Evolutionary conservation across 495 filamentous ascomycete genomes (phyloP).

Genomic region (Trichodelitschia bisporula): DNA sequence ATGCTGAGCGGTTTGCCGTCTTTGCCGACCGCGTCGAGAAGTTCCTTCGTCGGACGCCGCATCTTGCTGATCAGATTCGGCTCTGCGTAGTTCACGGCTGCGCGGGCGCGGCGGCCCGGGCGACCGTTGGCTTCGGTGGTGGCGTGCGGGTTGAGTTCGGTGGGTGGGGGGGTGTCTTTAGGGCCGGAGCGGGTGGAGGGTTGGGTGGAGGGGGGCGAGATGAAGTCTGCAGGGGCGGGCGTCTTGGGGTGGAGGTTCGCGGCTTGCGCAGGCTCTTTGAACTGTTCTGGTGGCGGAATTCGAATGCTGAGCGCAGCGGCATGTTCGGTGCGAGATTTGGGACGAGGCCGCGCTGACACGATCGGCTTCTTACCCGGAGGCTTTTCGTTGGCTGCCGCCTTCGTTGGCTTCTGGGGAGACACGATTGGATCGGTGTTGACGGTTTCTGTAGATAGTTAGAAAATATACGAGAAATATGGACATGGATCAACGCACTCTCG

Average conservation of each 20-base stretch:
- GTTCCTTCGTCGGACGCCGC: constrained; percentile 16
- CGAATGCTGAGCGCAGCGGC: too few species aligned
- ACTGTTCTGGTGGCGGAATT: constrained; percentile 4
- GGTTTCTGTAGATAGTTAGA: constrained; percentile 10
- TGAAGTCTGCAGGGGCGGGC: constrained; percentile 10
- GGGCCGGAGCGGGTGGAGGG: not conserved
- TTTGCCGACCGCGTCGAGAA: constrained; percentile 18
- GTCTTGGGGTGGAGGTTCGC: constrained; percentile 13
- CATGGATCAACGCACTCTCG: too few species aligned
- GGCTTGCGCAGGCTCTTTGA: constrained; percentile 7
- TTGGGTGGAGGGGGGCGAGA: constrained; percentile 14
- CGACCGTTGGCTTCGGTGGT: constrained; percentile 3
- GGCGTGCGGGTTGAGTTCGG: too few species aligned
- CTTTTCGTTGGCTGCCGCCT: constrained; percentile 4
- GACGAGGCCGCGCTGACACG: too few species aligned
- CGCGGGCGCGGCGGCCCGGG: constrained; percentile 13
- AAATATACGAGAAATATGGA: too few species aligned
- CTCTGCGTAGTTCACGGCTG: constrained; percentile 19
- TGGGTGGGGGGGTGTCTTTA: too few species aligned
- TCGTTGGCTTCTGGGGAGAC: constrained; percentile 14
- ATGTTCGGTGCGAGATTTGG: too few species aligned
- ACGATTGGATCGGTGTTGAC: constrained; percentile 14
- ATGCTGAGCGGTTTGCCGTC: too few species aligned
- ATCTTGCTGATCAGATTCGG: constrained; percentile 16
- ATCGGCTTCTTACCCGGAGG: constrained; percentile 10